Percentiles rank a stretch among this genome's conserved stretches.
phyloP scores from a whole-genome alignment of 1,139 yeast genomes.

The Kodamaea sp. region DNA sequence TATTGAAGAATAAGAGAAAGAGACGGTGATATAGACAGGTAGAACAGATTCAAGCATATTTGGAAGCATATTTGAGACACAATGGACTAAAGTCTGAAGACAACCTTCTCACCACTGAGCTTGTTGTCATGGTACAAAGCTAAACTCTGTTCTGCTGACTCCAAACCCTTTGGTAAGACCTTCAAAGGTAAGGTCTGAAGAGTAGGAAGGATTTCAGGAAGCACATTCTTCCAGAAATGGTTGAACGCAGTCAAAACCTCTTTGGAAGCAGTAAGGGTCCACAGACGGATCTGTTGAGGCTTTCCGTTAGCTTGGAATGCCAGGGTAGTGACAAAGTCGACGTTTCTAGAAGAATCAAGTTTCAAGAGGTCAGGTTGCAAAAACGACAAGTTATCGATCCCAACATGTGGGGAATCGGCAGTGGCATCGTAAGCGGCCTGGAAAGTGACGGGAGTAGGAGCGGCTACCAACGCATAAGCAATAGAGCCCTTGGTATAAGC shows the following conservation, averaged over 20 bases:
- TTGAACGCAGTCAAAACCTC: constrained; percentile 19
- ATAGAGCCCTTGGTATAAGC: constrained; percentile 40
- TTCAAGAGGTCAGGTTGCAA: constrained; percentile 10
- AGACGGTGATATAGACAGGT: too few species aligned
- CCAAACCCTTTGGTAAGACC: constrained; percentile 29
- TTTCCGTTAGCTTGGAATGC: constrained; percentile 39
- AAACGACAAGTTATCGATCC: constrained; percentile 24
- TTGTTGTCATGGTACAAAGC: constrained; percentile 24
- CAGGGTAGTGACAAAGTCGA: constrained; percentile 28
- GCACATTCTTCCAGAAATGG: constrained; percentile 24
- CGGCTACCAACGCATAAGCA: constrained; percentile 57
- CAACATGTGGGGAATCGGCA: constrained; percentile 28
- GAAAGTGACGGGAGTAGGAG: constrained; percentile 43
- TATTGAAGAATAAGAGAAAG: too few species aligned
- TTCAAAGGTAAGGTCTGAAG: constrained; percentile 23
- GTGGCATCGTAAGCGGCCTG: constrained; percentile 46
- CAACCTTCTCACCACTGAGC: constrained; percentile 14
- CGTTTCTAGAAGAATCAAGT: constrained; percentile 22
- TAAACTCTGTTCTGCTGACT: constrained; percentile 28
- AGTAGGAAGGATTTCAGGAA: constrained; percentile 20
- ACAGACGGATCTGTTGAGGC: constrained; percentile 19
- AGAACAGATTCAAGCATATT: too few species aligned
- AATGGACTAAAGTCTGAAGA: too few species aligned
- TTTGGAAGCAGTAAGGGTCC: constrained; percentile 18
- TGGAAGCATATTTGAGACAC: too few species aligned